Evolutionary conservation across 345 rosid species (phyloP), one percentile per base, ranked within the genome.

Genomic region (Acer campestre): DNA sequence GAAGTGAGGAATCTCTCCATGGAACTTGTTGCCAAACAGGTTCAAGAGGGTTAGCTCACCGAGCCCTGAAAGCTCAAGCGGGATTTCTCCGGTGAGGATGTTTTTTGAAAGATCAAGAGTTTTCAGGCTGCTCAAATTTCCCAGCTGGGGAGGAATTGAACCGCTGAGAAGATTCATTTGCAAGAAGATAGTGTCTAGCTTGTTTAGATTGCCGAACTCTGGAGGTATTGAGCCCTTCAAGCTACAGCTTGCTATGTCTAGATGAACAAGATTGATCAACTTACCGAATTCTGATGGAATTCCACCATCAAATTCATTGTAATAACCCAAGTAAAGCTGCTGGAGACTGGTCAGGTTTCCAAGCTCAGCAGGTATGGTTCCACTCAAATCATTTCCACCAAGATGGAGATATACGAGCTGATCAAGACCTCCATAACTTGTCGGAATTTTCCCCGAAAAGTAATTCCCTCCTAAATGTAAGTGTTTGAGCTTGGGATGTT

Each of bases 381-480:
- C 99, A 44, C 67, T 80, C 20, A 95, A 90, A 79, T 92, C 90
- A 77, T 95, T 95, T 38, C 98, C 99, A 0, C 90, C 89, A 35
- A 95, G 88, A 31, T 95, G 90, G 22, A 95, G 89, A 83, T 80
- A 91, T 83, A 84, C 80, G 81, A 95, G 85, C 53, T 79, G 71
- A 82, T 74, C 72, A 61, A 93, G 82, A 76, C 78, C 75, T 70
- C 95, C 98, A 22, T 92, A 93, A 62, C 80, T 82, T 35, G 53
- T 61, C 20, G 98, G 98, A 63, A 95, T 95, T 81, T 77, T 80
- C 10, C 99, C 98, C 6, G 67, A 64, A 66, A 95, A 93, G 86
- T 76, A 95, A 83, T 95, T 95, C 71, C 99, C 98, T 13, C 99
- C 99, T 59, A 95, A 86, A 66, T 92, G 84, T 81, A 95, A 92